Percentiles rank a stretch among this genome's conserved stretches.
Conservation (phyloP, 148 eudicot species). For the Heliamphora exappendiculata region DNA sequence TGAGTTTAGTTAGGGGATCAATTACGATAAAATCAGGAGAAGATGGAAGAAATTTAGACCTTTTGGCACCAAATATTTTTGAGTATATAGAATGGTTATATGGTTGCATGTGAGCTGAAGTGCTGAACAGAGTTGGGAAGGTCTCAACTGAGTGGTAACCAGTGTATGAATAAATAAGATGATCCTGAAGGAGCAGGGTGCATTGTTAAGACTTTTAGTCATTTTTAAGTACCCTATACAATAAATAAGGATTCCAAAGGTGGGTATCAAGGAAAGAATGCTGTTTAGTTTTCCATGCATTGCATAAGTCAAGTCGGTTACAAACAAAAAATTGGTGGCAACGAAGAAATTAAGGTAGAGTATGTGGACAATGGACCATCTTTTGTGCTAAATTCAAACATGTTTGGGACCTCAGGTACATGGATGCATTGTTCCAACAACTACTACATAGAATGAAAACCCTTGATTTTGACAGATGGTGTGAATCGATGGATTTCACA, state of each 20-base stretch:
- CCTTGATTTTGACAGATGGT: background rate
- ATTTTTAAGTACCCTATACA: background rate
- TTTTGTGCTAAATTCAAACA: background rate
- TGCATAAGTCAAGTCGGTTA: background rate
- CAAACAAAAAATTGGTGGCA: background rate
- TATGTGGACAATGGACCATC: background rate
- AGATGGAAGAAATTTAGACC: too few species aligned
- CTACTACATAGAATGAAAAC: background rate
- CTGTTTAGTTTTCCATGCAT: background rate
- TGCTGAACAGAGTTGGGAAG: too few species aligned
- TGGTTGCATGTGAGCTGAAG: too few species aligned
- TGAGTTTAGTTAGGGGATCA: too few species aligned
- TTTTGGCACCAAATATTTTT: too few species aligned
- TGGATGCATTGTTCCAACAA: background rate
- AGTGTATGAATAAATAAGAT: too few species aligned
- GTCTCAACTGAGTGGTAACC: too few species aligned
- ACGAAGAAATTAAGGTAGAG: background rate
- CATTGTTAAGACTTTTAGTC: background rate
- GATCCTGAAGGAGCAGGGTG: background rate
- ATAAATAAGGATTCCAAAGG: too few species aligned
- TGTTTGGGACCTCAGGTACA: too few species aligned
- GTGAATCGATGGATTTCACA: constrained; percentile 8
- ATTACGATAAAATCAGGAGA: too few species aligned
- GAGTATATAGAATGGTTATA: too few species aligned
- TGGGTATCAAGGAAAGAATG: constrained; percentile 10